phyloP scores from a whole-genome alignment of 164 flowering plant species.

The Echeveria elegans region DNA sequence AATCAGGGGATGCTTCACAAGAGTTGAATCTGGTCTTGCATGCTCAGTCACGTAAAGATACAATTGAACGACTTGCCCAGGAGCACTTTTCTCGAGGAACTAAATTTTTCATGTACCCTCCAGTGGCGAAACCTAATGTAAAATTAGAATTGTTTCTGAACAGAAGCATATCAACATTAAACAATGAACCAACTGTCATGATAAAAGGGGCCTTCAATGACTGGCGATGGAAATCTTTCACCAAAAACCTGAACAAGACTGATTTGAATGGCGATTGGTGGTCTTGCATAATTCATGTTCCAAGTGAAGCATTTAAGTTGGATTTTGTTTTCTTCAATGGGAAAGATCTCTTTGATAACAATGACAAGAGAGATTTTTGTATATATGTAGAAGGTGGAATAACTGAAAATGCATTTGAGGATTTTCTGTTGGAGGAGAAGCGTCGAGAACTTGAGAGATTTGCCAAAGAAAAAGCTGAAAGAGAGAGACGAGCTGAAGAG shows the following conservation, averaged over 20 bases:
- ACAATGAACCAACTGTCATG: constrained; percentile 49
- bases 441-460: constrained; percentile 65
- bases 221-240: constrained; percentile 90
- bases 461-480: constrained; percentile 75
- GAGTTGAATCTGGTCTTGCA: constrained; percentile 39
- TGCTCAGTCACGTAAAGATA: constrained; percentile 28
- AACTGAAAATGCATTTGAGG: constrained; percentile 66
- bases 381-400: constrained; percentile 69
- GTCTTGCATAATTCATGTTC: constrained; percentile 81
- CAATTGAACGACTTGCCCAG: constrained; percentile 51
- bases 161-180: constrained; percentile 56
- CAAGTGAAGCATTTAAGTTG: constrained; percentile 76
- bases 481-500: constrained; percentile 71
- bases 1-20: constrained; percentile 15
- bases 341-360: constrained; percentile 72
- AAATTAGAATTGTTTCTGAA: constrained; percentile 73
- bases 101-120: constrained; percentile 67
- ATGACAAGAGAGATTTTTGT: constrained; percentile 64
- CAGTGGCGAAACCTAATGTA: constrained; percentile 54
- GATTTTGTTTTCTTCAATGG: constrained; percentile 92
- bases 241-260: constrained; percentile 52
- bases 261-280: constrained; percentile 83
- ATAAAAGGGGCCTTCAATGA: constrained; percentile 96
- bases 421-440: constrained; percentile 93
- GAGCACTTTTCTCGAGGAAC: constrained; percentile 39